Base-by-base conservation (phyloP, 2,329 filamentous ascomycete species). In the Paraconiothyrium sp. region DNA sequence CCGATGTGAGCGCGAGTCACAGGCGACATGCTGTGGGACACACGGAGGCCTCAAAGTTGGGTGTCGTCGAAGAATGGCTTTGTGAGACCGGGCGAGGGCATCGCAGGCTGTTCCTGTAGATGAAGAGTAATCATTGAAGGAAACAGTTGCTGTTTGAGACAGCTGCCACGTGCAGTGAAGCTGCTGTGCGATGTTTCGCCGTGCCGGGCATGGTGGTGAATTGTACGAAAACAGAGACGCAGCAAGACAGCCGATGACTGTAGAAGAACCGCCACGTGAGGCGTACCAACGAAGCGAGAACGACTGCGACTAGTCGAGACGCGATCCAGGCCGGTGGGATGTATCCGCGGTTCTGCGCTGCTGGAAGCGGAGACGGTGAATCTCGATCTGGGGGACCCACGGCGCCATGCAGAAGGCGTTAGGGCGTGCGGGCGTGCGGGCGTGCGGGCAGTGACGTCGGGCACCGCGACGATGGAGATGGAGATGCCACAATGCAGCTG, bases 341-440 rank as follows among this genome's bases (percentile, higher is more conserved):
- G 49, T 51, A 16, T 52, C 32, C 27, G 34, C 3, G 47, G 3
- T 6, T 41, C 16, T 13, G 37, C 37, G 47, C 3, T 49, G 47
- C 27, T 49, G 47, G 24, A n/a, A 34, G 30, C 47, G 47, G 47
- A n/a, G 13, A 30, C 9, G 46, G 46, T 14, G 20, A 10, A 13
- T 48, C 46, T 41, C 37, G 37, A 41, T 41, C 37, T 41, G 37
- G 37, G 34, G 47, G 47, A n/a, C 47, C 44, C 47, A 20, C 47
- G 37, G 22, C n/a, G 41, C 41, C 35, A 37, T 10, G 3, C 35
- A 37, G 35, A 10, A 14, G 35, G 35, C 35, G 35, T 11, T 37
- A 37, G 35, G 35, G 35, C 35, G 27, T 30, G 4, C 35, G 35
- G 35, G 35, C 35, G 27, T 30, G 4, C 35, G 35, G 35, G 35